Base-by-base conservation (phyloP, 2,329 filamentous ascomycete species). In the Colletotrichum sp. region DNA sequence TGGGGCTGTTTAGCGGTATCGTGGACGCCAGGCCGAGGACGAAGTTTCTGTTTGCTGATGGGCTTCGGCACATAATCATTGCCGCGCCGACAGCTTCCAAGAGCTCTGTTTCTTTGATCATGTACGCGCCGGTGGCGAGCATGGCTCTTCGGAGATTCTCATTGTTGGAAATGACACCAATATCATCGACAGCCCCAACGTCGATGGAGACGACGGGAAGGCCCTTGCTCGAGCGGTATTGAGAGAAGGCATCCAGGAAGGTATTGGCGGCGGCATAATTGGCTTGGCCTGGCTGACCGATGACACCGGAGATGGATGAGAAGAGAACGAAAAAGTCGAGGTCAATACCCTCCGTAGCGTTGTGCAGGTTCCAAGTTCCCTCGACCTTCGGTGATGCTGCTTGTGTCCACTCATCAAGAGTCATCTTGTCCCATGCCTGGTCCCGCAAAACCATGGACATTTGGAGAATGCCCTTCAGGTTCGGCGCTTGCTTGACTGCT, bases 281-380 rank as follows among this genome's bases (percentile, higher is more conserved):
- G 68, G 82, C 81, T 76, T 88, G 87, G 0, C 80, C 82, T 2
- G 79, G 74, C 30, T 83, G 81, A 18, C 83, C 85, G 6, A 84
- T 75, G 21, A 84, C 77, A 24, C 81, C 83, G 0, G 80, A 80
- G 9, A 85, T 75, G 4, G 86, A 88, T 9, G 79, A 81, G 44
- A 82, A 78, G 26, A 84, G 71, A n/a, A 82, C 70, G 67, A 88
- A 86, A 76, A 88, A 86, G 75, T 85, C 83, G 3, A 85, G 79
- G 1, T 77, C 68, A 12, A 26, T 55, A 49, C 4, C 52, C 2
- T 24, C 57, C 18, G 62, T 34, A 26, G 75, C 15, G 30, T 82
- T 68, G 77, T 88, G 84, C 8, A 89, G 79, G 70, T 89, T 88
- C 83, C 82, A 85, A 4, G 85, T 85, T 6, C 86, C 87, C 8